Evolutionary conservation across 2,329 filamentous ascomycete species (phyloP), one percentile per base, ranked within the genome.

Genomic region (Parafenestella ontariensis): DNA sequence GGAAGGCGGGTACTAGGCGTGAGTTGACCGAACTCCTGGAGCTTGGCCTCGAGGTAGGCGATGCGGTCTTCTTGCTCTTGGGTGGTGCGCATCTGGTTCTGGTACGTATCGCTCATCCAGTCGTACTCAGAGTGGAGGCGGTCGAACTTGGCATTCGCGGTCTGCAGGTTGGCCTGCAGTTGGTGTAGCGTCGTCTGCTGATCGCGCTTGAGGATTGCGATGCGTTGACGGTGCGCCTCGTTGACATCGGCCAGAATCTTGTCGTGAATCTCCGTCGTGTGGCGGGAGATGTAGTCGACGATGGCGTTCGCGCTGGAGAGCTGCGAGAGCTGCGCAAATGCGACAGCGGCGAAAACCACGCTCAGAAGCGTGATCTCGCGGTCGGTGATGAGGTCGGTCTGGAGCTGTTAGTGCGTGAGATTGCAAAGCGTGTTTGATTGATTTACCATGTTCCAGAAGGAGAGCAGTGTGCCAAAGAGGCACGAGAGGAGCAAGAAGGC

Each of bases 21-120:
- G 7, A 18, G 23, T 10, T 53, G 49, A 9, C 54, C 50, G 7
- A 48, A 52, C 45, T 75, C 71, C 31, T 62, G 55, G 1, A 74
- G 46, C 54, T 61, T 71, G 11, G 48, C 52, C 28, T 73, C 61
- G 17, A 76, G 64, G 10, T 74, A 71, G 3, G 50, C 42, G 43
- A 75, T 70, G 18, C 66, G 69, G n/a, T 58, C 55, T 20, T 67
- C 64, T 37, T 64, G 68, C 53, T 73, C 71, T 26, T 64, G 50
- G 20, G 45, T 51, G 29, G 23, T 26, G 40, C 48, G 62, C 36
- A 59, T 56, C 23, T 64, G 54, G 23, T 64, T 56, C 28, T 60
- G 62, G 11, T 57, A 64, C 40, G 52, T 47, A 15, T 29, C 31
- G 3, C 42, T 46, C n/a, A 64, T 55, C 37, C 52, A 60, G 7